Percentiles rank a stretch among this genome's conserved stretches.
These are phyloP conservation scores for Penicillium pancosmium DNA, from an alignment of 495 filamentous ascomycete species.

Conservation along the genomic window DNA sequence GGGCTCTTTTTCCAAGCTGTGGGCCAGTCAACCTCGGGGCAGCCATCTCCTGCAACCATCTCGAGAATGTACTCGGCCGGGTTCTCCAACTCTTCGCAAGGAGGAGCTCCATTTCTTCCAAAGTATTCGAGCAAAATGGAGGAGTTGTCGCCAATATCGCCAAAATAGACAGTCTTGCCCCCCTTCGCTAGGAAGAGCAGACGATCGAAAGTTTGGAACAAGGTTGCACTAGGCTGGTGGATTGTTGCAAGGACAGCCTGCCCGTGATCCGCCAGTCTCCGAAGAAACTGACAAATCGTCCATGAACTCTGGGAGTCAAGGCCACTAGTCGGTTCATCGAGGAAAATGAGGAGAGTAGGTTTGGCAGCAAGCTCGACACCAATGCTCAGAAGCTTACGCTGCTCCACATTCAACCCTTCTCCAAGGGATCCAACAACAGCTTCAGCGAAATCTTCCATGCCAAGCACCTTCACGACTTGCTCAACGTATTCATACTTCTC, in stretches of 20 bases:
- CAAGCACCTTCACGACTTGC: conserved; percentile 49
- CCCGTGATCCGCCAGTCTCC: conserved; percentile 80
- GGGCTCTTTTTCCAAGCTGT: conserved; percentile 70
- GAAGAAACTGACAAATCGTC: conserved; percentile 76
- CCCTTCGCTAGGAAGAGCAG: conserved; percentile 80
- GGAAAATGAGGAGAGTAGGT: conserved; percentile 80
- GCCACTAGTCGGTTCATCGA: conserved; percentile 90
- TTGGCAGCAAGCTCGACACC: conserved; percentile 89
- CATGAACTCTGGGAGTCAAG: conserved; percentile 85
- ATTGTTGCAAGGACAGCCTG: conserved; percentile 92
- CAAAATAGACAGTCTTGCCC: conserved; percentile 85
- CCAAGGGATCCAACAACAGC: conserved; percentile 43
- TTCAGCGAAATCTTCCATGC: conserved; percentile 47
- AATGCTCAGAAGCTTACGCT: conserved; percentile 84
- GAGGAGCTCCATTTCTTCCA: conserved; percentile 66
- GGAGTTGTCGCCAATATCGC: conserved; percentile 77
- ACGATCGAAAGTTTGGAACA: conserved; percentile 91
- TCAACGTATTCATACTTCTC: conserved; percentile 54
- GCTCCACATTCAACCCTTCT: conserved; percentile 84
- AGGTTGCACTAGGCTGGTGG: conserved; percentile 86
- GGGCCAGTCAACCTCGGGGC: conserved; percentile 78
- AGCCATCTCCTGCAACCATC: conserved; percentile 57
- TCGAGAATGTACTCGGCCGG: conserved; percentile 94
- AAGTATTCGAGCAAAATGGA: conserved; percentile 72
- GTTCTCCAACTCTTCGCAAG: conserved; percentile 71